phyloP scores from a whole-genome alignment of 352 stramenopile genomes.

The Phytophthora foliorum region DNA sequence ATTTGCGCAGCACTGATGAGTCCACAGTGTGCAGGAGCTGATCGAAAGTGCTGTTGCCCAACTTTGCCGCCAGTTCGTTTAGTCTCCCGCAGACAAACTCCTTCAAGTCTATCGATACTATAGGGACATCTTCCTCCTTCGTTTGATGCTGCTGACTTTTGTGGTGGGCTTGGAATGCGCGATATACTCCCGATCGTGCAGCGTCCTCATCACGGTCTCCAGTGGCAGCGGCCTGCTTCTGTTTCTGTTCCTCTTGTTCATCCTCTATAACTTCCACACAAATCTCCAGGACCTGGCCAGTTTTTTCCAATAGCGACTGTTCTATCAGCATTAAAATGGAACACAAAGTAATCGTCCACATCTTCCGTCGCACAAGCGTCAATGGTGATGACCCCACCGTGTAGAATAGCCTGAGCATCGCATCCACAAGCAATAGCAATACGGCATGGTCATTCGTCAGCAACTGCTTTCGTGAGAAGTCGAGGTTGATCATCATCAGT shows the following conservation, averaged over 20 bases:
- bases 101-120: slow-evolving; percentile 59
- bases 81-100: slow-evolving; percentile 49
- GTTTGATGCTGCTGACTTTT: slow-evolving; percentile 36
- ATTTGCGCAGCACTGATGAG: slow-evolving; percentile 61
- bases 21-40: slow-evolving; percentile 71
- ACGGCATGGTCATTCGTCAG: slow-evolving; percentile 47
- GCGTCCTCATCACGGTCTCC: slow-evolving; percentile 21
- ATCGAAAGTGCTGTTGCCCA: slow-evolving; percentile 55
- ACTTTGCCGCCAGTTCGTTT: slow-evolving; percentile 46
- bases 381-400: slow-evolving; percentile 70
- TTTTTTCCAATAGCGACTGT: slow-evolving; percentile 57
- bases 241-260: slow-evolving; percentile 51
- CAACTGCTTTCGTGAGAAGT: slow-evolving; percentile 57
- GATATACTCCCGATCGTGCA: slow-evolving; percentile 49
- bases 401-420: slow-evolving; percentile 82
- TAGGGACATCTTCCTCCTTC: slow-evolving; percentile 45
- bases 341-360: slow-evolving; percentile 74
- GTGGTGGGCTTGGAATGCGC: slow-evolving; percentile 57
- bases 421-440: slow-evolving; percentile 58
- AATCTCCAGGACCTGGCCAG: slow-evolving; percentile 76
- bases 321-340: slow-evolving; percentile 49
- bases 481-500: slow-evolving; percentile 56
- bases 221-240: slow-evolving; percentile 18
- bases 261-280: slow-evolving; percentile 77
- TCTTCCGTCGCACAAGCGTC: slow-evolving; percentile 63